Evolutionary conservation across 495 filamentous ascomycete species (phyloP).

Genomic region (Talaromyces wortmannii): DNA sequence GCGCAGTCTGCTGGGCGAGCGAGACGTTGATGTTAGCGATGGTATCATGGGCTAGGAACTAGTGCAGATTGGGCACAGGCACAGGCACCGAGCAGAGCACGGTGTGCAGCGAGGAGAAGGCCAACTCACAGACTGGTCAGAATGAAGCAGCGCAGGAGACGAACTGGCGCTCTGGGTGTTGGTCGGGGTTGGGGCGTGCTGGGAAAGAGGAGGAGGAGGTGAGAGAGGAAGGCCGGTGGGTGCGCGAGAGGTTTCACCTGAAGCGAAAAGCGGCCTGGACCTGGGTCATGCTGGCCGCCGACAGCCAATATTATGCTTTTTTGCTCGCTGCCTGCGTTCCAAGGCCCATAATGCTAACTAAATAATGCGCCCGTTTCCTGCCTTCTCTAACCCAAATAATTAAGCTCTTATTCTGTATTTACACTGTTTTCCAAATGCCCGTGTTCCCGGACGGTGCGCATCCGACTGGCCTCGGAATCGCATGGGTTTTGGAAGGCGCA

Average conservation of each 20-base stretch:
- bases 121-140: neutral
- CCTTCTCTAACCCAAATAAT: too few relatives aligned
- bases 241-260: constrained; percentile 33
- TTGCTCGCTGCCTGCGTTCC: neutral
- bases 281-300: constrained; percentile 30
- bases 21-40: neutral
- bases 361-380: too few relatives aligned
- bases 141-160: neutral
- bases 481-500: neutral
- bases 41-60: neutral
- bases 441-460: neutral
- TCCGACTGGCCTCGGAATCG: neutral
- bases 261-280: constrained; percentile 34
- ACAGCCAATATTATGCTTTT: constrained; percentile 1
- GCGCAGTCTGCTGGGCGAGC: neutral
- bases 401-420: neutral
- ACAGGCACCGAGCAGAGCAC: neutral
- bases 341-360: too few relatives aligned
- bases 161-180: neutral
- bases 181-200: neutral
- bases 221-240: constrained; percentile 1
- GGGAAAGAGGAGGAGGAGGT: constrained; percentile 8
- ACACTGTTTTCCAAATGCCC: neutral
- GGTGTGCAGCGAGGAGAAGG: neutral
- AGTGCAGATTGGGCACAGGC: neutral